Conservation (phyloP, 306 rosid genomes). For the Neltuma alba region DNA sequence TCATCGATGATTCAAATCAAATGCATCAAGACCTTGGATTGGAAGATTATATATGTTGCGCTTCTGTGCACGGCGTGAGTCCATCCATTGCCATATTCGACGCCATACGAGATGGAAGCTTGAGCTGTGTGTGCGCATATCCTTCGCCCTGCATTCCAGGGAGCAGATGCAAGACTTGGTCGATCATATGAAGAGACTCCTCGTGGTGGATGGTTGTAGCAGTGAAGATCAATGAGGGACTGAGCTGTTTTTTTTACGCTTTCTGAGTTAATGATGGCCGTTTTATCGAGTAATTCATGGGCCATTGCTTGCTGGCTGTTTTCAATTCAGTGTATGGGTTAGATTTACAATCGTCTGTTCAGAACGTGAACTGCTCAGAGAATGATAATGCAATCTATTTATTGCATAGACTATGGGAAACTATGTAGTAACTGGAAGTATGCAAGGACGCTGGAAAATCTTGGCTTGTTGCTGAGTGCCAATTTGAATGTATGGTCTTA, state of each 20-base stretch:
- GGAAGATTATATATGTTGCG: constrained; percentile 71
- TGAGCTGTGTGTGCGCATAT: constrained; percentile 71
- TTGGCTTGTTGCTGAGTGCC: no score
- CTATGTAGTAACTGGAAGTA: background rate
- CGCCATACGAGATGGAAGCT: constrained; percentile 58
- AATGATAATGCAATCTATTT: background rate
- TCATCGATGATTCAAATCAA: constrained; percentile 46
- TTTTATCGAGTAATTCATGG: constrained; percentile 17
- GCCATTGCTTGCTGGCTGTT: constrained; percentile 18
- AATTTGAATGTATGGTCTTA: no score
- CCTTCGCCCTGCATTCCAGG: constrained; percentile 84
- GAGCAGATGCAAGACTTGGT: constrained; percentile 75
- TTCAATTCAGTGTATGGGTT: constrained; percentile 13
- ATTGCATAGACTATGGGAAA: background rate
- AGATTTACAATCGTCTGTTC: constrained; percentile 18
- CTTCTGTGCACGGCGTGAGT: constrained; percentile 87
- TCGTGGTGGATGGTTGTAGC: constrained; percentile 55
- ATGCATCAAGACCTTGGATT: constrained; percentile 54
- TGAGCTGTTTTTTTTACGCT: constrained; percentile 26
- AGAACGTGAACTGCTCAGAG: background rate
- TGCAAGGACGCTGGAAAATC: background rate
- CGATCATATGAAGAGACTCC: constrained; percentile 70
- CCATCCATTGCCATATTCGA: constrained; percentile 85
- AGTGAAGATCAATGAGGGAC: constrained; percentile 37
- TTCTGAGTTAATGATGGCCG: constrained; percentile 13